phyloP scores from a whole-genome alignment of 2,329 filamentous ascomycete genomes.

The Uncinocarpus reesii region DNA sequence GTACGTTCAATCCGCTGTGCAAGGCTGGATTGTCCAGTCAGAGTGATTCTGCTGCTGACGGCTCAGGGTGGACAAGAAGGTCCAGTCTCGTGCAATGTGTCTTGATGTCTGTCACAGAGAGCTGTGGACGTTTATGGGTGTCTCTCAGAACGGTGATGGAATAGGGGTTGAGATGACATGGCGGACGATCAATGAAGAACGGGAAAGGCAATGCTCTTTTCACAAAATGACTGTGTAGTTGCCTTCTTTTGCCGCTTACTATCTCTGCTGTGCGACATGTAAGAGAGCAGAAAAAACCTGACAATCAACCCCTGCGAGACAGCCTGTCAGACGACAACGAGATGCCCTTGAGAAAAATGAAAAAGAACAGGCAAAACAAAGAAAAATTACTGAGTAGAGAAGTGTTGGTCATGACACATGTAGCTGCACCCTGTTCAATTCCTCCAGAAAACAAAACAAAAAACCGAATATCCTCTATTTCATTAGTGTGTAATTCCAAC shows the following conservation, averaged over 20 bases:
- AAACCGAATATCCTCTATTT: not conserved
- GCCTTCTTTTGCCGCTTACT: too few relatives aligned
- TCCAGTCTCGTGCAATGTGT: not conserved
- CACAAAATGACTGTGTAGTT: too few relatives aligned
- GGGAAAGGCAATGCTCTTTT: too few relatives aligned
- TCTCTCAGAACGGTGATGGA: too few relatives aligned
- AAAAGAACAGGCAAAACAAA: not conserved
- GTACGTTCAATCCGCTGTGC: not conserved
- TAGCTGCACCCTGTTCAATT: not conserved
- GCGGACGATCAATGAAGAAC: too few relatives aligned
- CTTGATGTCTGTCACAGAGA: not conserved
- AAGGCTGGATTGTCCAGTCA: not conserved
- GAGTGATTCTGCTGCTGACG: not conserved
- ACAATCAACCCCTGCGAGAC: too few relatives aligned
- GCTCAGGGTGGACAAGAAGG: not conserved
- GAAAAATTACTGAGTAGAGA: slow-evolving; percentile 2
- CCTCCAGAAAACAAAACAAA: not conserved
- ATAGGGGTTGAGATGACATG: too few relatives aligned
- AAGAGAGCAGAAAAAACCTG: too few relatives aligned
- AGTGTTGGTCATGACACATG: not conserved
- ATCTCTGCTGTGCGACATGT: too few relatives aligned
- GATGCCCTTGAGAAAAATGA: too few relatives aligned
- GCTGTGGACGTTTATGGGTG: too few relatives aligned
- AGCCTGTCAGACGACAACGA: too few relatives aligned
- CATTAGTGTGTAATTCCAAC: not conserved